phyloP scores from a whole-genome alignment of 2,329 filamentous ascomycete genomes.

The Colletotrichum lupini region DNA sequence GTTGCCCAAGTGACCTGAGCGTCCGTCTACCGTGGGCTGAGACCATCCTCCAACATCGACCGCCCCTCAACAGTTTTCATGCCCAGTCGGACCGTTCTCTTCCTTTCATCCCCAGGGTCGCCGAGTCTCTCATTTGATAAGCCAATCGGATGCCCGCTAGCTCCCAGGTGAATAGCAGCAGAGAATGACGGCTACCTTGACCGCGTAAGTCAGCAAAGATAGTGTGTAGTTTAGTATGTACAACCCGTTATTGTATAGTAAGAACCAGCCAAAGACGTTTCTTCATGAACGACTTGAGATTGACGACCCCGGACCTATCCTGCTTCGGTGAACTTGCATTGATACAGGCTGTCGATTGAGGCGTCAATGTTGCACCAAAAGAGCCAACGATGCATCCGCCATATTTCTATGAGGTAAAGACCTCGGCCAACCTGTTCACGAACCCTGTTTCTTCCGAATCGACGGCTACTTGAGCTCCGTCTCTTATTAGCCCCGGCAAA shows the following conservation, averaged over 20 bases:
- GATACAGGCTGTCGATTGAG: background rate
- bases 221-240: background rate
- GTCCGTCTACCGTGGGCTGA: slow-evolving; percentile 19
- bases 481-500: slow-evolving; percentile 6
- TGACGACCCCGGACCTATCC: background rate
- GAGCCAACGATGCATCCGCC: background rate
- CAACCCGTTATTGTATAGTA: background rate
- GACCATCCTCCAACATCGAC: slow-evolving; percentile 32
- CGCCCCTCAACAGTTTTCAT: slow-evolving; percentile 32
- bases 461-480: background rate
- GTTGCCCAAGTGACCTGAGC: slow-evolving; percentile 8
- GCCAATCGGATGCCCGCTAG: slow-evolving; percentile 6
- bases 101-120: slow-evolving; percentile 6
- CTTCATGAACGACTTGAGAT: background rate
- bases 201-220: background rate
- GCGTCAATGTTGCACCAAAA: background rate
- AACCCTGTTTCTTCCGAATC: slow-evolving; percentile 25
- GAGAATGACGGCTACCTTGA: background rate
- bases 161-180: background rate
- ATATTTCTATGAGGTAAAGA: slow-evolving; percentile 15
- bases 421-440: background rate
- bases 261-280: background rate
- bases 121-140: slow-evolving; percentile 4
- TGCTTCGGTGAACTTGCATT: background rate
- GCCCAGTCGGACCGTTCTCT: slow-evolving; percentile 13